Percentiles rank a stretch among this genome's conserved stretches.
These are phyloP conservation scores for Lichtheimia ornata DNA, from an alignment of 371 early-diverging fungal genomes.

Conservation along the genomic window DNA sequence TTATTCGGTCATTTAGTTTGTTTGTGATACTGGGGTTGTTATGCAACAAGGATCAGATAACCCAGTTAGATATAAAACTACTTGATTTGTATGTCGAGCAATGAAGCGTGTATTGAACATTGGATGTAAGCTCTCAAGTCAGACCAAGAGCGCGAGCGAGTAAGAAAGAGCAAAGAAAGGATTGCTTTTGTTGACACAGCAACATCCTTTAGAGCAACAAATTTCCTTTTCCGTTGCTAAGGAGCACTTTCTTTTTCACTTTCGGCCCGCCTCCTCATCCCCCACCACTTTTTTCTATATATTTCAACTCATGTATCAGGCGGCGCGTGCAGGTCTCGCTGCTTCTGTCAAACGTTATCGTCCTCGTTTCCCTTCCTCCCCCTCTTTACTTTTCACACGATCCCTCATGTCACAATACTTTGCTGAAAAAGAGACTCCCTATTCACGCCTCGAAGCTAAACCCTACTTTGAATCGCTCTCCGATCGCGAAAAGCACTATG, in stretches of 20 bases:
- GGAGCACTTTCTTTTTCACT: not conserved
- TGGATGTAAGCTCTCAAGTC: no score
- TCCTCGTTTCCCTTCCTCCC: not conserved
- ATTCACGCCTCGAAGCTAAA: constrained; percentile 53
- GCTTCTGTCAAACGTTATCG: not conserved
- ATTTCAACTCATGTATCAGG: constrained; percentile 1
- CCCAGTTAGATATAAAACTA: no score
- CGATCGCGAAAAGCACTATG: constrained; percentile 55
- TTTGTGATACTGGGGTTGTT: no score
- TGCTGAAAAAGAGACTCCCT: constrained; percentile 51
- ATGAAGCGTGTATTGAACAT: no score
- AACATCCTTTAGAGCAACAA: no score
- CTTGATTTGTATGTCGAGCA: no score
- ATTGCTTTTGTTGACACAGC: no score
- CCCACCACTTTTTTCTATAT: not conserved
- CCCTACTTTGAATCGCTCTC: constrained; percentile 56
- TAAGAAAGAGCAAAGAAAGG: no score
- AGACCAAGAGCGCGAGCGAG: no score
- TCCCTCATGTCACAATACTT: constrained; percentile 30
- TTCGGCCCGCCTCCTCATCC: no score
- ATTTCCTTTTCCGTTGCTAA: constrained; percentile 5
- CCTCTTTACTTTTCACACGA: not conserved
- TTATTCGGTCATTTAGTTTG: no score
- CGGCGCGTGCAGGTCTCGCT: not conserved
- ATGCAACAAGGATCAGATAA: no score